Evolutionary conservation across 805 yeast species (phyloP).

Genomic region (Wickerhamiella azymoides): DNA sequence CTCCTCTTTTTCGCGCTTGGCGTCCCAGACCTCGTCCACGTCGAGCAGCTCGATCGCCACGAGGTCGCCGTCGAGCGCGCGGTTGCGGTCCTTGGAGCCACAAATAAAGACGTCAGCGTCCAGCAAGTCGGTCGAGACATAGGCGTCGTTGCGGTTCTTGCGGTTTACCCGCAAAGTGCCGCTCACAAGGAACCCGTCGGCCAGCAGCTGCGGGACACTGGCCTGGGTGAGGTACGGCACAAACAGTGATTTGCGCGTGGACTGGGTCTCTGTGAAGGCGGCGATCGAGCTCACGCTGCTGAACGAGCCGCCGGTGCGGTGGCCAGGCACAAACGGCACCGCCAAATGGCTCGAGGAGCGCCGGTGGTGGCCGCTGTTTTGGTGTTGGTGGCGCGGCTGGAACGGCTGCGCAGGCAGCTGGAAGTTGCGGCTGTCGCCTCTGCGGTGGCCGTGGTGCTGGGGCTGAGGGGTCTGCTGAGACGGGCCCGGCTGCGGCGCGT

Average conservation of each 20-base stretch:
- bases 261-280: conserved; percentile 10
- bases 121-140: conserved; percentile 87
- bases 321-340: conserved; percentile 54
- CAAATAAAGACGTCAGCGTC: conserved; percentile 97
- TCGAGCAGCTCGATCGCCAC: conserved; percentile 90
- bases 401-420: conserved; percentile 18
- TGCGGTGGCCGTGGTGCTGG: conserved; percentile 38
- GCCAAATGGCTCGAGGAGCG: conserved; percentile 21
- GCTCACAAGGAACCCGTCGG: conserved; percentile 82
- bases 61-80: conserved; percentile 92
- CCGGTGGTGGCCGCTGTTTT: conserved; percentile 30
- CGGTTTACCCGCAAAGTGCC: conserved; percentile 90
- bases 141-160: conserved; percentile 93
- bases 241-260: conserved; percentile 49
- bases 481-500: conserved; percentile 3
- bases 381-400: conserved; percentile 14
- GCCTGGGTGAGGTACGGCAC: conserved; percentile 95
- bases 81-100: conserved; percentile 94
- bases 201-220: conserved; percentile 73
- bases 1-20: conserved; percentile 92
- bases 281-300: conserved; percentile 37
- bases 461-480: conserved; percentile 19
- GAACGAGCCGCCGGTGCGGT: conserved; percentile 53
- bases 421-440: conserved; percentile 20
- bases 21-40: conserved; percentile 96